Base-by-base conservation (phyloP, 208 protist species). In the Vickermania ingenoplastis region DNA sequence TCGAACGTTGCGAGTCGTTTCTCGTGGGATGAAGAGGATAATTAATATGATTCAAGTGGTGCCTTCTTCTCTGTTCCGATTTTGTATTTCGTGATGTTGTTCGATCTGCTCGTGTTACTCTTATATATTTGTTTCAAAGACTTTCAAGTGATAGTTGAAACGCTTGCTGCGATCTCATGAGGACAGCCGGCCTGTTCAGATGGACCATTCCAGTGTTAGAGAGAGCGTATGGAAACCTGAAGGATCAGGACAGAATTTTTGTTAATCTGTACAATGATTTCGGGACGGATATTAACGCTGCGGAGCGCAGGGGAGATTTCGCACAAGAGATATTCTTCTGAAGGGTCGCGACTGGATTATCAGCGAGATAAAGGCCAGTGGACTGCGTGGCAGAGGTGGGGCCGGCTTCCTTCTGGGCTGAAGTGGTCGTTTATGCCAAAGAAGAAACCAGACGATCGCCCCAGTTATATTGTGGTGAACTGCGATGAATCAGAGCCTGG, bases 341-440 rank as follows among this genome's bases (percentile, higher is more conserved):
- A 98, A 98, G 54, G 97, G 97, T 11, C 88, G 81, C 22, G 96
- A 99, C 73, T 99, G 94, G 93, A 97, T 99, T 59, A 91, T 99
- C 31, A 81, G 91, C 57, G 97, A 99, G 69, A 95, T 99, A 31
- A 97, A 97, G 80, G 85, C 89, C 22, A 95, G 84, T 50, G 98
- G 97, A 27, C 85, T 99, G 30, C 95, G 98, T 58, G 98, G 98
- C 13, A 85, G 98, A 41, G 98, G 98, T 59, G 97, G 98, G 54
- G 97, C 97, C 24, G 98, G 98, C 25, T 99, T 69, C 97, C 97
- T 11, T 98, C 96, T 3, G 98, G 98, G 26, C 79, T 99, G 21
- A 99, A 99, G 77, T 99, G 97, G 95, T 97, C 89, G 27, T 99
- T 99, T 75, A 99, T 99, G 95, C 95, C 96, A 36, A 97, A 98